Conservation (phyloP, 1,284 basidiomycete genomes). For the Rhodotorula sp. region DNA sequence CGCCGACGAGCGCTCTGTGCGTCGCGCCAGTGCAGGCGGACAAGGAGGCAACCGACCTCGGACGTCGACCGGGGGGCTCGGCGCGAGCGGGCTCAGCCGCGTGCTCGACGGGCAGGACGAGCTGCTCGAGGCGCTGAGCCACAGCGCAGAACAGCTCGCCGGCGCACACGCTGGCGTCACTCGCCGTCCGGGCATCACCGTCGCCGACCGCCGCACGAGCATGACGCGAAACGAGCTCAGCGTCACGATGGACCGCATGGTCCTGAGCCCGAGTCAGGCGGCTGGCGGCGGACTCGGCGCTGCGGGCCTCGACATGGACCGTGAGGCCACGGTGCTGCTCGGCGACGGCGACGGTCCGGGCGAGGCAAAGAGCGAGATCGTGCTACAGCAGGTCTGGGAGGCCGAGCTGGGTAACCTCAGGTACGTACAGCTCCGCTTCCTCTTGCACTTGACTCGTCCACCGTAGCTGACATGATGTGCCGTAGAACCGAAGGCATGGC, state of each 20-base stretch:
- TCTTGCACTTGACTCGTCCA: neutral
- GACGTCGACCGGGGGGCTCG: neutral
- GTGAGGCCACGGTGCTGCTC: constrained; percentile 53
- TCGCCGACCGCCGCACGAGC: constrained; percentile 21
- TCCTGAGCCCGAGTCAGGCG: constrained; percentile 50
- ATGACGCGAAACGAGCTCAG: constrained; percentile 60
- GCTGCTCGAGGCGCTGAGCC: constrained; percentile 1
- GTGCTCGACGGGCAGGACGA: neutral
- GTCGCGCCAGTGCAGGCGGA: neutral
- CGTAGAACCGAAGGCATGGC: constrained; percentile 16
- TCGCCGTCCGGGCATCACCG: neutral
- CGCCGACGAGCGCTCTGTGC: neutral
- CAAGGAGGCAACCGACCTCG: neutral
- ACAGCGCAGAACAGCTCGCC: neutral
- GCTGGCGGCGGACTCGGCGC: constrained; percentile 8
- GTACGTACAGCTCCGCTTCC: constrained; percentile 39
- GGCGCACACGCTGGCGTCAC: neutral
- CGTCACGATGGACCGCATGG: constrained; percentile 66
- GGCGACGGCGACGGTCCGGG: constrained; percentile 45
- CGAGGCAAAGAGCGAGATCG: constrained; percentile 45
- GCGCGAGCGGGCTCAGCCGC: neutral
- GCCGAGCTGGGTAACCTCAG: constrained; percentile 38
- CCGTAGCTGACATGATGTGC: neutral
- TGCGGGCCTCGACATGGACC: constrained; percentile 64
- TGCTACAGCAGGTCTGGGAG: constrained; percentile 47